phyloP scores from a whole-genome alignment of 768 basidiomycete species.

The Fistulinella prunicolor region DNA sequence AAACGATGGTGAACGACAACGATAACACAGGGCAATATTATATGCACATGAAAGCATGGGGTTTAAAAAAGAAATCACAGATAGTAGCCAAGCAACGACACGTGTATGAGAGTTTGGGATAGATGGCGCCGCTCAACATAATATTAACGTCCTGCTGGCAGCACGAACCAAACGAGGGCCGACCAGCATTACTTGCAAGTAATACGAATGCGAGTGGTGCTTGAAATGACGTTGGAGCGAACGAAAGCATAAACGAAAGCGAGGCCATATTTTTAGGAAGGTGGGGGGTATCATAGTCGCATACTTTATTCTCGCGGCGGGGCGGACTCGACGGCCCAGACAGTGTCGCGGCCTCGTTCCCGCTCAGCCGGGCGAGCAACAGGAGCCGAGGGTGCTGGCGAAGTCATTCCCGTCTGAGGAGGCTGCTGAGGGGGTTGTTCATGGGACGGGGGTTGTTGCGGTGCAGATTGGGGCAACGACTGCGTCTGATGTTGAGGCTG shows the following conservation, averaged over 20 bases:
- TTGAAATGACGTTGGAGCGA: conserved; percentile 18
- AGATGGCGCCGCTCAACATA: conserved; percentile 23
- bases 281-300: conserved; percentile 11
- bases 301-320: conserved; percentile 26
- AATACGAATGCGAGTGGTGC: conserved; percentile 22
- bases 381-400: conserved; percentile 18
- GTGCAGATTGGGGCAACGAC: conserved; percentile 21
- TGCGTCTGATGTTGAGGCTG: conserved; percentile 27
- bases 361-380: conserved; percentile 26
- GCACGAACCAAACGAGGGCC: conserved; percentile 9
- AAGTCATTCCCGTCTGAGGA: conserved; percentile 12
- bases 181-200: conserved; percentile 10
- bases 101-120: conserved; percentile 14
- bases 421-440: conserved; percentile 27
- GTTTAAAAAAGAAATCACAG: conserved; percentile 21
- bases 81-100: conserved; percentile 28
- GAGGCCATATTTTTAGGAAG: conserved; percentile 22
- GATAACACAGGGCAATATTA: conserved; percentile 15
- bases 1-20: too few relatives aligned
- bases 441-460: conserved; percentile 25
- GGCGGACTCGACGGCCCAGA: conserved; percentile 31
- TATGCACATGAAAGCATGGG: conserved; percentile 32
- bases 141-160: conserved; percentile 26
- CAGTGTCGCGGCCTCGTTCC: conserved; percentile 27
- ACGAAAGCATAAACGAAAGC: conserved; percentile 33